These are phyloP conservation scores for Pseudocercospora vitis DNA, from an alignment of 2,329 filamentous ascomycete species.

Conservation along the genomic window DNA sequence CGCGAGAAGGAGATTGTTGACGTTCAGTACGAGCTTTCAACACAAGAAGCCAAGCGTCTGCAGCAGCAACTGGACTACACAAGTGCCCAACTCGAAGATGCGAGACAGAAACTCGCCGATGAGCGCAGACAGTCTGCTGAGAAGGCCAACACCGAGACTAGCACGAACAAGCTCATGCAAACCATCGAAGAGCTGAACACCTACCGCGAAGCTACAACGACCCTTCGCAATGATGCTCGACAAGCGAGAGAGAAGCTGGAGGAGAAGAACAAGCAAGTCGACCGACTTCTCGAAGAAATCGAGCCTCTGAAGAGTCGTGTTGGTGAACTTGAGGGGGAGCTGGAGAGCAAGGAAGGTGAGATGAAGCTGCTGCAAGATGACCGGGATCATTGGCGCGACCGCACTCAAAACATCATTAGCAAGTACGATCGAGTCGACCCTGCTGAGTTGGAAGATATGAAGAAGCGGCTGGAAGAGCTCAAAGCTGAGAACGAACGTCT, in stretches of 20 bases:
- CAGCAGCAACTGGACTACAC: constrained; percentile 88
- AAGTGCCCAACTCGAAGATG: constrained; percentile 84
- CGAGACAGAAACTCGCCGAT: constrained; percentile 83
- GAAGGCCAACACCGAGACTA: constrained; percentile 69
- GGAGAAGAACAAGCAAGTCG: constrained; percentile 72
- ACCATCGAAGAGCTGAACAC: constrained; percentile 95
- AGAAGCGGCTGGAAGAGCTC: constrained; percentile 65
- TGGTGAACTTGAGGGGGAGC: constrained; percentile 76
- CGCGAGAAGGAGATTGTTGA: constrained; percentile 97
- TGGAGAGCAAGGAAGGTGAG: constrained; percentile 80
- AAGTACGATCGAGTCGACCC: constrained; percentile 96
- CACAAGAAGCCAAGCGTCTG: constrained; percentile 81
- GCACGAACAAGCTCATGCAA: constrained; percentile 87
- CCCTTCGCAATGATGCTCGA: constrained; percentile 80
- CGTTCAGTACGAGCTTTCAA: constrained; percentile 88
- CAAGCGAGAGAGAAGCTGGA: constrained; percentile 73
- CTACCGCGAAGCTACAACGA: constrained; percentile 91
- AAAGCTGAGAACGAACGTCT: constrained; percentile 56
- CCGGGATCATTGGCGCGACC: constrained; percentile 91
- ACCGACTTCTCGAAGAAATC: constrained; percentile 71
- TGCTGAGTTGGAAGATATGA: constrained; percentile 85
- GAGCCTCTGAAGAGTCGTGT: constrained; percentile 80
- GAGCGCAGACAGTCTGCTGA: constrained; percentile 78
- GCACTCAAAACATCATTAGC: constrained; percentile 90
- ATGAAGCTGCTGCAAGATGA: constrained; percentile 87